A percentile compares a stretch with the other conserved stretches of the same genome.
phyloP scores from a whole-genome alignment of 176 grass and related monocot species.

The Pontederia paniculata region DNA sequence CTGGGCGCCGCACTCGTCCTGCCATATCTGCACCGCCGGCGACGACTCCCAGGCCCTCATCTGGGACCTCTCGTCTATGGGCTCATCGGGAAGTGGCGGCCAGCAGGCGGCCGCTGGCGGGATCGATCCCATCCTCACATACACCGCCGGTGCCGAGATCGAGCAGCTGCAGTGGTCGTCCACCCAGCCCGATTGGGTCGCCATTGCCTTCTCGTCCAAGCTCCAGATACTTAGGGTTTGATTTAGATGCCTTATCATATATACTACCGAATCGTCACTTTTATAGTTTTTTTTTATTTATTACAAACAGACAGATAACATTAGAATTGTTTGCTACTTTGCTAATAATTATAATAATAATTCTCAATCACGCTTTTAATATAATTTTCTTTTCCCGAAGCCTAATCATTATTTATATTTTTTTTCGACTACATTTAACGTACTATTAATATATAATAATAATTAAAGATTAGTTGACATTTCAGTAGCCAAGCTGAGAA shows the following conservation, averaged over 20 bases:
- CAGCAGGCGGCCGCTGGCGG: conserved; percentile 13
- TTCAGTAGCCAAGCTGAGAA: too few relatives aligned
- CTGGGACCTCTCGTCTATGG: conserved; percentile 94
- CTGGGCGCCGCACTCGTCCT: conserved; percentile 89
- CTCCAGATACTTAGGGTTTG: conserved; percentile 92
- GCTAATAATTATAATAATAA: too few relatives aligned
- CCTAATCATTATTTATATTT: too few relatives aligned
- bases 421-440: too few relatives aligned
- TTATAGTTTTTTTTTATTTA: too few relatives aligned
- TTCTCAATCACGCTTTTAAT: too few relatives aligned
- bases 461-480: too few relatives aligned
- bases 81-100: conserved; percentile 28
- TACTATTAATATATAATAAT: too few relatives aligned
- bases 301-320: too few relatives aligned
- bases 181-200: conserved; percentile 95
- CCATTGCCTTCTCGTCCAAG: conserved; percentile 84
- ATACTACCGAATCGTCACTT: too few relatives aligned
- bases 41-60: conserved; percentile 88
- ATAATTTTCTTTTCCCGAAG: too few relatives aligned
- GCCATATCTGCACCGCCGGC: conserved; percentile 89
- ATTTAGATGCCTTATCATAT: not conserved
- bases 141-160: conserved; percentile 90
- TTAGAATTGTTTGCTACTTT: too few relatives aligned
- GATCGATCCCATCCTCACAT: conserved; percentile 84
- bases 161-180: conserved; percentile 99